Percentiles rank a stretch among this genome's conserved stretches.
phyloP scores from a whole-genome alignment of 1,284 basidiomycete genomes.

The Calocybe gambosa region DNA sequence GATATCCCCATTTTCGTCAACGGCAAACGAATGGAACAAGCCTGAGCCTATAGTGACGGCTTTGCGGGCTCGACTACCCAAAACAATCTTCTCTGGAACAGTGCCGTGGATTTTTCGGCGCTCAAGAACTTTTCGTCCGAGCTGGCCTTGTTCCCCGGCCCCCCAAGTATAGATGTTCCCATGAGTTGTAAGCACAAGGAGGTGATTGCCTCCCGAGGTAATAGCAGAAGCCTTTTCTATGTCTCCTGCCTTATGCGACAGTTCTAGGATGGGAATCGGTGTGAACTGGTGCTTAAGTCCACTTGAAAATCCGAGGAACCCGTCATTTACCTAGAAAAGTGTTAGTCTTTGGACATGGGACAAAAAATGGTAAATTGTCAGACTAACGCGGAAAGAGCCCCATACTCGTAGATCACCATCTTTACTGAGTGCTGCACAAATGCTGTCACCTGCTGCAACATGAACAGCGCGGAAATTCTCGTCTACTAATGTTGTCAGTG shows the following conservation, averaged over 20 bases:
- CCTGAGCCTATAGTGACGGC: constrained; percentile 78
- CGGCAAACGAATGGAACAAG: constrained; percentile 83
- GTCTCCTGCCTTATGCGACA: constrained; percentile 52
- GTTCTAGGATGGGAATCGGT: constrained; percentile 67
- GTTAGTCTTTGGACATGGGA: not conserved
- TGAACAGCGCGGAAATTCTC: constrained; percentile 80
- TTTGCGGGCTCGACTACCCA: constrained; percentile 64
- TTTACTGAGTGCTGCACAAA: constrained; percentile 75
- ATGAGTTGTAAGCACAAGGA: constrained; percentile 79
- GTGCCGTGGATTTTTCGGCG: constrained; percentile 82
- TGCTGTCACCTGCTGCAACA: constrained; percentile 80
- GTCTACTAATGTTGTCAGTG: constrained; percentile 64
- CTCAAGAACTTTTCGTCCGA: constrained; percentile 81
- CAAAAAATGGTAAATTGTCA: constrained; percentile 2
- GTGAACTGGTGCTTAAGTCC: constrained; percentile 60
- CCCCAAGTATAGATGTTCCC: constrained; percentile 86
- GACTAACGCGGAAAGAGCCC: constrained; percentile 87
- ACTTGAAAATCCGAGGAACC: constrained; percentile 80
- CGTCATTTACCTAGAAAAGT: constrained; percentile 61
- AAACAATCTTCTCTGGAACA: constrained; percentile 71
- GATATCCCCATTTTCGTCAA: constrained; percentile 75
- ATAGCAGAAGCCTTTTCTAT: constrained; percentile 75
- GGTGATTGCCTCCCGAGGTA: constrained; percentile 81
- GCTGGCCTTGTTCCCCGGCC: constrained; percentile 81
- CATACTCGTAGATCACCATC: constrained; percentile 81